Percentiles rank a stretch among this genome's conserved stretches.
These are phyloP conservation scores for Acephala macrosclerotiorum DNA, from an alignment of 2,329 filamentous ascomycete genomes.

Conservation along the genomic window DNA sequence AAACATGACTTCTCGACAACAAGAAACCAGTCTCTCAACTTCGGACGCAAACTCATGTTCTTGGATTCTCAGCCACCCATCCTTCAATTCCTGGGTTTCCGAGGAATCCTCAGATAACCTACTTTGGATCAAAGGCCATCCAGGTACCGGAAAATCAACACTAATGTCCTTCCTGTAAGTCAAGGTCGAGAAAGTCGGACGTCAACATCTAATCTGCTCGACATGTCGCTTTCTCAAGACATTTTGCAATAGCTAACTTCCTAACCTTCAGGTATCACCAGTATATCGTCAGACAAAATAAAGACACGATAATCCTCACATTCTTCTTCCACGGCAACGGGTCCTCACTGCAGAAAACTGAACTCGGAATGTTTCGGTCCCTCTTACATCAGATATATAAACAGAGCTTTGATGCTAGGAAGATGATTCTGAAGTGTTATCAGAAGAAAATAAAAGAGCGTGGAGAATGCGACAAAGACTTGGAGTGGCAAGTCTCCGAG, in stretches of 20 bases:
- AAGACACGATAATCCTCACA: constrained; percentile 35
- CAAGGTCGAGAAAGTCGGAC: too few species aligned
- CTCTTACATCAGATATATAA: constrained; percentile 42
- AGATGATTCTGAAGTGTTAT: background rate
- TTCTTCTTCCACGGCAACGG: constrained; percentile 50
- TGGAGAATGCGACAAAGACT: constrained; percentile 12
- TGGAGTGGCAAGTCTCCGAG: constrained; percentile 29
- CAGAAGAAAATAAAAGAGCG: constrained; percentile 10
- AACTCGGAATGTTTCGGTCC: constrained; percentile 46
- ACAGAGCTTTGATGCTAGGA: background rate
- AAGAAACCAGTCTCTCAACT: background rate
- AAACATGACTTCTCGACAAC: constrained; percentile 12
- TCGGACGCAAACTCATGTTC: constrained; percentile 42
- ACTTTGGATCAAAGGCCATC: constrained; percentile 51
- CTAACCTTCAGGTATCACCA: background rate
- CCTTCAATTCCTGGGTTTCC: constrained; percentile 38
- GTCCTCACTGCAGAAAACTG: constrained; percentile 42
- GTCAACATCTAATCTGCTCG: too few species aligned
- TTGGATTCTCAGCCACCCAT: constrained; percentile 44
- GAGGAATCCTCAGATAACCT: constrained; percentile 26
- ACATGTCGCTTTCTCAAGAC: too few species aligned
- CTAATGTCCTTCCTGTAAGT: constrained; percentile 46
- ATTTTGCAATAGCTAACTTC: constrained; percentile 15
- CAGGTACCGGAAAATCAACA: constrained; percentile 51
- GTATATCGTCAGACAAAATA: background rate